A percentile compares a stretch with the other conserved stretches of the same genome.
Conservation (phyloP, 164 flowering plant genomes). For the Vitis labrusca region DNA sequence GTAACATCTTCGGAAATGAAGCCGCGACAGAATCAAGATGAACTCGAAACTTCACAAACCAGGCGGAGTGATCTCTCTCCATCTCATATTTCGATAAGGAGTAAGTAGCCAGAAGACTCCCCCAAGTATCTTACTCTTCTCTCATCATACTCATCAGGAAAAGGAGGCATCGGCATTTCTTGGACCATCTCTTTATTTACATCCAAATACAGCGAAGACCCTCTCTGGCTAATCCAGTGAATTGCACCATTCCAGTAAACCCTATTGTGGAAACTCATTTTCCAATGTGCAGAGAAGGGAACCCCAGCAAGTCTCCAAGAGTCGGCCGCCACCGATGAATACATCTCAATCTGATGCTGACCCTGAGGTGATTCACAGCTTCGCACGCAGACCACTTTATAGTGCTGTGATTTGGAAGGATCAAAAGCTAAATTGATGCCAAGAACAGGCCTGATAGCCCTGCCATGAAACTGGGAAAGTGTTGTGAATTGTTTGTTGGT, state of each 20-base stretch:
- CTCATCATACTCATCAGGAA: neutral
- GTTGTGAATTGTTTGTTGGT: slow-evolving; percentile 11
- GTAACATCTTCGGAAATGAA: slow-evolving; percentile 19
- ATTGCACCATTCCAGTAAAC: slow-evolving; percentile 23
- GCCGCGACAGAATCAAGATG: slow-evolving; percentile 8
- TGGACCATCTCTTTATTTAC: slow-evolving; percentile 5
- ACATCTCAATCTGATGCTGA: slow-evolving; percentile 20
- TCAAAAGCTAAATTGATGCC: slow-evolving; percentile 14
- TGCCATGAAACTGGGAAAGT: slow-evolving; percentile 3
- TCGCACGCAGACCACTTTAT: slow-evolving; percentile 16
- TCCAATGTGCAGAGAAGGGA: neutral
- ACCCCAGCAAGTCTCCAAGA: slow-evolving; percentile 9
- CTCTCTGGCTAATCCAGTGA: slow-evolving; percentile 14
- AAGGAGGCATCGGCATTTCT: slow-evolving; percentile 11
- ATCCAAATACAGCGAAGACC: slow-evolving; percentile 6
- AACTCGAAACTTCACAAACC: slow-evolving; percentile 23
- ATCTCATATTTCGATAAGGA: slow-evolving; percentile 14
- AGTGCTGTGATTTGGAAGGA: slow-evolving; percentile 17
- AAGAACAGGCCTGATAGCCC: neutral
- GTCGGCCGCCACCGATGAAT: slow-evolving; percentile 11
- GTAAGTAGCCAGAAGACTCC: slow-evolving; percentile 4
- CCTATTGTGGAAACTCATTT: neutral
- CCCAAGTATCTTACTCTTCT: slow-evolving; percentile 7
- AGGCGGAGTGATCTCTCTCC: slow-evolving; percentile 15
- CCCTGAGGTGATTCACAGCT: no score